These are phyloP conservation scores for Pholiota conissans DNA, from an alignment of 768 basidiomycete genomes.

Conservation along the genomic window DNA sequence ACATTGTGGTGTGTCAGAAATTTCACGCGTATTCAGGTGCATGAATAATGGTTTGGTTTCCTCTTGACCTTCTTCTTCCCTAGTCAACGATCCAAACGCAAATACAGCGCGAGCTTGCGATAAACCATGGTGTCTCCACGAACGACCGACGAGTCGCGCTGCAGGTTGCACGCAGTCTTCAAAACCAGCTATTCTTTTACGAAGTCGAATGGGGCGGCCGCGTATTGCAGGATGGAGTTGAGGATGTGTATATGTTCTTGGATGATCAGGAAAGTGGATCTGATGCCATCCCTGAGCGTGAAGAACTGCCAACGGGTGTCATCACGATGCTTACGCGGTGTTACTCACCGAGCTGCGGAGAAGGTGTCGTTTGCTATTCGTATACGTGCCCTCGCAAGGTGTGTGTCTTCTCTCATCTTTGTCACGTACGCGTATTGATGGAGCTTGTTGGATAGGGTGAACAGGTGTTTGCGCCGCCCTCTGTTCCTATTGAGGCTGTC, in stretches of 20 bases:
- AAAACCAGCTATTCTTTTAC: slow-evolving; percentile 92
- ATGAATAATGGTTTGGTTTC: not conserved
- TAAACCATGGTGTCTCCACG: slow-evolving; percentile 71
- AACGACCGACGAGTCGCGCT: slow-evolving; percentile 83
- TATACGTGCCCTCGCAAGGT: slow-evolving; percentile 78
- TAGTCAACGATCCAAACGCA: slow-evolving; percentile 88
- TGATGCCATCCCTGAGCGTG: slow-evolving; percentile 59
- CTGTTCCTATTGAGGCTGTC: slow-evolving; percentile 29
- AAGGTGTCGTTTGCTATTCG: slow-evolving; percentile 80
- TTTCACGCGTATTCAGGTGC: not conserved
- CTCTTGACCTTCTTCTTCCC: not conserved
- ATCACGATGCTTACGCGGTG: slow-evolving; percentile 89
- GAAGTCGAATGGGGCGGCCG: slow-evolving; percentile 95
- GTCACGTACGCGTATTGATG: not conserved
- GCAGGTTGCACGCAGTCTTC: slow-evolving; percentile 86
- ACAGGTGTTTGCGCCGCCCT: slow-evolving; percentile 13
- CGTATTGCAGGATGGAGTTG: slow-evolving; percentile 82
- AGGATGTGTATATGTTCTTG: slow-evolving; percentile 93
- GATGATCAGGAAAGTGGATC: slow-evolving; percentile 75
- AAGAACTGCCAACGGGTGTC: slow-evolving; percentile 83
- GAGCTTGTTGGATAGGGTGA: slow-evolving; percentile 11
- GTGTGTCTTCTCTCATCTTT: slow-evolving; percentile 8
- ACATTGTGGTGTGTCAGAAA: slow-evolving; percentile 72
- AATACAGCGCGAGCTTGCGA: slow-evolving; percentile 80
- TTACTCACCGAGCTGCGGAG: slow-evolving; percentile 84